phyloP scores from a whole-genome alignment of 2,329 filamentous ascomycete genomes.

The Fusarium succisae region DNA sequence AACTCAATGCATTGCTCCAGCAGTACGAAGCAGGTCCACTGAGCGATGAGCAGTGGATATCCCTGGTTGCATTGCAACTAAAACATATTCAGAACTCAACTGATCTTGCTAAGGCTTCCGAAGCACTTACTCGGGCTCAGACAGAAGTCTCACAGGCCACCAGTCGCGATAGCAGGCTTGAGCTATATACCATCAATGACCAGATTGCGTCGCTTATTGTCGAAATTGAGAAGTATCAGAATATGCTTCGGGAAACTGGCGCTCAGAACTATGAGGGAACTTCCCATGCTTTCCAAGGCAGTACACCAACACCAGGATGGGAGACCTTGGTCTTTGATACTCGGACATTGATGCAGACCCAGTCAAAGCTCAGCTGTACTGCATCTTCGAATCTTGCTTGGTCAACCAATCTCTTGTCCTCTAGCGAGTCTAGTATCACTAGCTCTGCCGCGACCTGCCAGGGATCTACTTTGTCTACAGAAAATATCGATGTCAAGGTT shows the following conservation, averaged over 20 bases:
- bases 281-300: background rate
- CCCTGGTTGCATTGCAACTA: background rate
- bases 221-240: background rate
- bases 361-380: background rate
- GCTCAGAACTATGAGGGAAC: background rate
- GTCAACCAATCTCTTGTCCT: background rate
- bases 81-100: background rate
- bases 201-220: background rate
- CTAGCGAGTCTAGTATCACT: background rate
- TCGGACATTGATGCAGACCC: no score
- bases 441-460: fast-evolving
- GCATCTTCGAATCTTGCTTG: fast-evolving
- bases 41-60: background rate
- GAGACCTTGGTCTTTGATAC: background rate
- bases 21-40: background rate
- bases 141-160: background rate
- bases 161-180: background rate
- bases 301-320: background rate
- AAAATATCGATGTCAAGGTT: background rate
- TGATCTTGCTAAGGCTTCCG: background rate
- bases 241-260: background rate
- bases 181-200: background rate
- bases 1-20: background rate
- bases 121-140: background rate
- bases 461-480: background rate